These are phyloP conservation scores for Gossypium davidsonii DNA, from an alignment of 441 rosid genomes.

Conservation along the genomic window DNA sequence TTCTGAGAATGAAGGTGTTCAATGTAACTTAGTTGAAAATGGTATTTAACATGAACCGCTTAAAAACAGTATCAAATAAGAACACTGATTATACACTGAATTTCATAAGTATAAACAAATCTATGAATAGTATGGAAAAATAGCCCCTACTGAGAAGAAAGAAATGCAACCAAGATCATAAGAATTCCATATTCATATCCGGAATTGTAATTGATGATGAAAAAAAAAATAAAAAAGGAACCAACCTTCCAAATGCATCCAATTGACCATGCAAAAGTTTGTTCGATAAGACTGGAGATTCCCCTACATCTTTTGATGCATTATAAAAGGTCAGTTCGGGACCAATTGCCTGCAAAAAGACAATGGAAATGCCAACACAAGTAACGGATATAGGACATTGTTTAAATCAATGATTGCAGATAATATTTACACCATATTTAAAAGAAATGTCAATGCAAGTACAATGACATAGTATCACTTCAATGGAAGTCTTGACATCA, in stretches of 20 bases:
- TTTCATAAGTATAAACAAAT: background rate
- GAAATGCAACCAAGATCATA: background rate
- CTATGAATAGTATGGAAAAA: background rate
- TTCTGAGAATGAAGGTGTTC: background rate
- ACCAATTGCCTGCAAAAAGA: constrained; percentile 70
- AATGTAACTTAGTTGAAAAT: background rate
- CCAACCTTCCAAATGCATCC: constrained; percentile 78
- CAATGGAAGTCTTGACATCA: background rate
- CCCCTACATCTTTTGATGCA: constrained; percentile 63
- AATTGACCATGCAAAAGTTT: constrained; percentile 88
- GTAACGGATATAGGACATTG: background rate
- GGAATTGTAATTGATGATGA: background rate
- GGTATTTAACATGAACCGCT: background rate
- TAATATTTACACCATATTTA: background rate
- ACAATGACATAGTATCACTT: background rate
- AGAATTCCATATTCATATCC: background rate
- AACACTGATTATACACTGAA: background rate
- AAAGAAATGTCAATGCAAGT: background rate
- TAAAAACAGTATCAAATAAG: background rate
- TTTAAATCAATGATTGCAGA: background rate
- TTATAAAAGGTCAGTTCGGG: constrained; percentile 94
- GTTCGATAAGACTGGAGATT: constrained; percentile 65
- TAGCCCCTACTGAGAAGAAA: background rate
- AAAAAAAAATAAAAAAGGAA: background rate
- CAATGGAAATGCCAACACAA: constrained; percentile 14